Percentiles rank a stretch among this genome's conserved stretches.
These are phyloP conservation scores for Hypoxylon perforatum DNA, from an alignment of 495 filamentous ascomycete genomes.

Conservation along the genomic window DNA sequence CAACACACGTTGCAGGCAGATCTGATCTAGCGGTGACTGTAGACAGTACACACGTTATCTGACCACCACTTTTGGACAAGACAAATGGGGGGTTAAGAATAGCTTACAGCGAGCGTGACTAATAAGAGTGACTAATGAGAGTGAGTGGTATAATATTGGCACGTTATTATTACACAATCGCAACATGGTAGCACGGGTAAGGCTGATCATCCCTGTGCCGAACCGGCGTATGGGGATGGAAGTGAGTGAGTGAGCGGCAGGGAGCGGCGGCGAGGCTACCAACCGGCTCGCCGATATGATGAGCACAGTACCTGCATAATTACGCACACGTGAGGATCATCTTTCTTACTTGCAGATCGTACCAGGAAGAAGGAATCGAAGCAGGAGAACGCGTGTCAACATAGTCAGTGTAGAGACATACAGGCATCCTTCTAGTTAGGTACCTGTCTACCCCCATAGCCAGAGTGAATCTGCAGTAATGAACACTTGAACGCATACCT, in stretches of 20 bases:
- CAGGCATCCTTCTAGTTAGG: too few species aligned
- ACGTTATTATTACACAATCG: not conserved
- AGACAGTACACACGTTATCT: constrained; percentile 13
- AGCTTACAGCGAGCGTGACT: constrained; percentile 17
- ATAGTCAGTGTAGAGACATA: too few species aligned
- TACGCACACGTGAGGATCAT: constrained; percentile 8
- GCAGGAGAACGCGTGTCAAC: constrained; percentile 9
- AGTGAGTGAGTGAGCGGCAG: constrained; percentile 10
- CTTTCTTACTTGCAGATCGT: constrained; percentile 28
- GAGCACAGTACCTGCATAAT: constrained; percentile 18
- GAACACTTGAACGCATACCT: too few species aligned
- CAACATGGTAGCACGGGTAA: constrained; percentile 5
- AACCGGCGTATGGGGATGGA: constrained; percentile 7
- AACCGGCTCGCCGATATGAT: not conserved
- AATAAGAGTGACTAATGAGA: too few species aligned
- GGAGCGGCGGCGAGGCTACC: constrained; percentile 6
- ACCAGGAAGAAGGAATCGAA: not conserved
- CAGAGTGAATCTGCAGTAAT: too few species aligned
- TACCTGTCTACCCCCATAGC: too few species aligned
- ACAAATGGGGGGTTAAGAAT: constrained; percentile 16
- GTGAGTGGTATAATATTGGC: not conserved
- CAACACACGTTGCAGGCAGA: not conserved
- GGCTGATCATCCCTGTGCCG: constrained; percentile 19
- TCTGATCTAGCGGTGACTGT: constrained; percentile 32
- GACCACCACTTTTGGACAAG: constrained; percentile 31